A percentile compares a stretch with the other conserved stretches of the same genome.
Conservation (phyloP, 768 basidiomycete genomes). For the Lentinula guzmanii region DNA sequence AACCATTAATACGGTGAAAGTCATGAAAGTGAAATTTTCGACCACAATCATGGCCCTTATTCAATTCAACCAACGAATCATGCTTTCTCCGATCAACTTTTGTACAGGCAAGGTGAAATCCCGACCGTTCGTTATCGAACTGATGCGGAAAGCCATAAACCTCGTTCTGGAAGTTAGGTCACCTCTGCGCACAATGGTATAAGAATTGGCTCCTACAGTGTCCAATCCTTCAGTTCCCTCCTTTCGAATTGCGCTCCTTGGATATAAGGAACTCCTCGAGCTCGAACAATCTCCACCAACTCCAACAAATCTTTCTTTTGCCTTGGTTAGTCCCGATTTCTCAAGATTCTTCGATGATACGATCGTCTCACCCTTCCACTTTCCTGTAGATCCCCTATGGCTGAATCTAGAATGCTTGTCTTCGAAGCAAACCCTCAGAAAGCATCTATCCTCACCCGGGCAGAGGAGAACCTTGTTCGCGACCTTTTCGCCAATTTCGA, state of each 20-base stretch:
- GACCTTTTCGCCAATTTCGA: not conserved
- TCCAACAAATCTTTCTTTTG: not conserved
- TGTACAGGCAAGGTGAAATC: not conserved
- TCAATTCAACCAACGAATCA: not conserved
- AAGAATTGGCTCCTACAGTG: not conserved
- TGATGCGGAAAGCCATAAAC: not conserved
- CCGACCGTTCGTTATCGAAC: not conserved
- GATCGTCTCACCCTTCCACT: not conserved
- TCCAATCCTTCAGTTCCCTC: not conserved
- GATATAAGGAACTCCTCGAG: not conserved
- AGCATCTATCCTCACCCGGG: not conserved
- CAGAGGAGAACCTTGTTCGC: not conserved
- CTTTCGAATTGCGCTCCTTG: not conserved
- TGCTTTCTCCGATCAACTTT: not conserved
- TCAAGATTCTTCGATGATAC: not conserved
- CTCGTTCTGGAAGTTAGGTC: not conserved
- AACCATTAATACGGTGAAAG: not conserved
- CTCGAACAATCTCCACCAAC: not conserved
- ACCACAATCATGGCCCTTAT: not conserved
- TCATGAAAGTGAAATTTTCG: not conserved
- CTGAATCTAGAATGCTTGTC: not conserved
- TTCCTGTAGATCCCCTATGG: not conserved
- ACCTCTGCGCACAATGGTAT: not conserved
- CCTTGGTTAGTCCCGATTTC: not conserved
- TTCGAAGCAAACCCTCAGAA: not conserved